Base-by-base conservation (phyloP, 2,329 filamentous ascomycete genomes). In the Colletotrichum australisinense region DNA sequence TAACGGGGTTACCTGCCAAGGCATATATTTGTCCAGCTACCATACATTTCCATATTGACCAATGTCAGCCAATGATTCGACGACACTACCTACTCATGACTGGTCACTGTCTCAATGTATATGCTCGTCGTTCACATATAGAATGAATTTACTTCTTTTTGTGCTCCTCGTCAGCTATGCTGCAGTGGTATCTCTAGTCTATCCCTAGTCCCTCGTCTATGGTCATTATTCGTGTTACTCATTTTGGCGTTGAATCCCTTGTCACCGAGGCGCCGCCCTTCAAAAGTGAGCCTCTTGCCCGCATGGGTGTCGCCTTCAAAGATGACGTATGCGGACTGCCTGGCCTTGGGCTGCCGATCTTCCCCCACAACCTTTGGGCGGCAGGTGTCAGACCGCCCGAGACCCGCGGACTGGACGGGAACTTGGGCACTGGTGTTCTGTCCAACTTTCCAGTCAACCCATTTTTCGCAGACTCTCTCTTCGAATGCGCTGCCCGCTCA, bases 401-500 rank as follows among this genome's bases (percentile, higher is more conserved):
- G 19, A 90, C 85, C 58, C 89, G 85, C 22, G 91, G 91, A 74
- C 90, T 92, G 76, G 91, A 93, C 1, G 92, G 90, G 74, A 94
- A 94, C 76, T 88, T 90, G 9, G 94, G 93, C n/a, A 92, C 88
- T 0, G 92, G 91, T 3, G 89, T 91, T 71, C 84, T 83, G 38
- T 89, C 87, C 14, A 84, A 86, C 76, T 87, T 93, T 16, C 88
- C 91, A 4, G 88, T 90, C 75, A 90, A 87, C 28, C 90, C 91
- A 22, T 88, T 84, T 68, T 87, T 88, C 8, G 88, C 87, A 5
- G 89, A 88, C 30, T 88, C 87, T 63, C 92, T 90, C 80, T 95
- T 95, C 3, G 89, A 93, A 78, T 91, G 91, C 14, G 93, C 90
- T 26, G 94, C 94, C 64, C 91, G 91, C 74, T 98, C 95, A 2